Base-by-base conservation (phyloP, 2,329 filamentous ascomycete species). In the Neonectria neomacrospora region DNA sequence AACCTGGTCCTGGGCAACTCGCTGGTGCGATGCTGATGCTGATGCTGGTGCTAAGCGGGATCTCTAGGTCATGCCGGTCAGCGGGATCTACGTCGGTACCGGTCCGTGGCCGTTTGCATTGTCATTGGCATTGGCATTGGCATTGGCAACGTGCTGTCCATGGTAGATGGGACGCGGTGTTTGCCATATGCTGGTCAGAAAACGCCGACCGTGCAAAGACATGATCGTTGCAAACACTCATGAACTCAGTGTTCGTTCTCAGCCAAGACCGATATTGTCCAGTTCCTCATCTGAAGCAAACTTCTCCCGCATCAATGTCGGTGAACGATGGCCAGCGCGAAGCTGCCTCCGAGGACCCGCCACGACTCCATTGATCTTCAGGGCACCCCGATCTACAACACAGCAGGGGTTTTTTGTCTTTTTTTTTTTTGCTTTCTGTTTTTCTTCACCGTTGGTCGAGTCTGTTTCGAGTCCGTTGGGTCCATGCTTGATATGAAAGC, bases 1-100 rank as follows among this genome's bases (percentile, higher is more conserved):
- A 63, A 54, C 61, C 66, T 61, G 62, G 60, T 64, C 64, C 64
- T 53, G 58, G 53, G 45, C 53, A 55, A 59, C 51, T 53, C 23
- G 16, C 5, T 26, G 14, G 34, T 26, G 53, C 47, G 30, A 42
- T 55, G 50, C 9, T 41, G 37, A n/a, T 54, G 45, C 16, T 16
- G n/a, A 30, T 37, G 32, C 32, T 34, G 32, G 16, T 34, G 34
- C 39, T 39, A 41, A 41, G 47, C 48, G 39, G 60, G 54, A 54
- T 54, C 48, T 58, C 30, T 53, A 23, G 54, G 41, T 39, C 54
- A 58, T 58, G 57, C 58, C 58, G 45, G 57, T 52, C 48, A 39
- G 50, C 54, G 54, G 62, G 62, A 64, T 64, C 62, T 51, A 44
- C 54, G 54, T 54, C 41, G 48, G 60, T 50, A 50, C 54, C 60